phyloP scores from a whole-genome alignment of 139 green algal genomes.

The Tetradesmus obliquus region DNA sequence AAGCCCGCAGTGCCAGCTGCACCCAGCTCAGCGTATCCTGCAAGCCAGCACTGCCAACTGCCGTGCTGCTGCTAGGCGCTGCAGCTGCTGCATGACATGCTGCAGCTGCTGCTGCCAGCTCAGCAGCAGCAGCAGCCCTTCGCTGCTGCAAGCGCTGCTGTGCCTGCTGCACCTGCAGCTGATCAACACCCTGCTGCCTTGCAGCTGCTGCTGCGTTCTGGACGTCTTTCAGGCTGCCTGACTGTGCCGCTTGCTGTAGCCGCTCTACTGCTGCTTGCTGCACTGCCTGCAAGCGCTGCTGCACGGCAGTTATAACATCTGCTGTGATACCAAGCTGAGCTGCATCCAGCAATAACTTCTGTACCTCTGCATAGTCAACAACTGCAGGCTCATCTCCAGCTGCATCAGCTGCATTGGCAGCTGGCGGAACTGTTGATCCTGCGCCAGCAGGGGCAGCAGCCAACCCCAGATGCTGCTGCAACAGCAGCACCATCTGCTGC shows the following conservation, averaged over 20 bases:
- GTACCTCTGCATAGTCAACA: background rate
- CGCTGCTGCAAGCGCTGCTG: slow-evolving; percentile 11
- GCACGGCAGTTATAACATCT: background rate
- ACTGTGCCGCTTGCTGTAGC: background rate
- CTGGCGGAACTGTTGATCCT: background rate
- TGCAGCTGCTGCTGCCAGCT: slow-evolving; percentile 15
- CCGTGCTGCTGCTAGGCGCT: background rate
- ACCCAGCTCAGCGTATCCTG: background rate
- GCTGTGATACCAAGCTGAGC: background rate
- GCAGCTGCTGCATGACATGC: background rate
- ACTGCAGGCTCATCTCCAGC: background rate
- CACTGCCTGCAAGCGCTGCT: background rate
- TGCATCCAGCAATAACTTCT: background rate
- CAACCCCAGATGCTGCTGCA: background rate
- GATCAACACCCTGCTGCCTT: background rate
- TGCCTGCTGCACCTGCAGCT: background rate
- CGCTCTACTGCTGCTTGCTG: background rate
- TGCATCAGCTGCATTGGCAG: background rate
- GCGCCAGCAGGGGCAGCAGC: background rate
- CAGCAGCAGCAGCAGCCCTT: background rate
- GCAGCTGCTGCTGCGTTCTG: background rate
- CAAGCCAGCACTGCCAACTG: background rate
- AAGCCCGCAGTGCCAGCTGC: background rate
- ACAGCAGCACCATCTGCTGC: background rate
- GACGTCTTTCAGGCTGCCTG: background rate